Base-by-base conservation (phyloP, 345 rosid species). In the Salix purpurea region DNA sequence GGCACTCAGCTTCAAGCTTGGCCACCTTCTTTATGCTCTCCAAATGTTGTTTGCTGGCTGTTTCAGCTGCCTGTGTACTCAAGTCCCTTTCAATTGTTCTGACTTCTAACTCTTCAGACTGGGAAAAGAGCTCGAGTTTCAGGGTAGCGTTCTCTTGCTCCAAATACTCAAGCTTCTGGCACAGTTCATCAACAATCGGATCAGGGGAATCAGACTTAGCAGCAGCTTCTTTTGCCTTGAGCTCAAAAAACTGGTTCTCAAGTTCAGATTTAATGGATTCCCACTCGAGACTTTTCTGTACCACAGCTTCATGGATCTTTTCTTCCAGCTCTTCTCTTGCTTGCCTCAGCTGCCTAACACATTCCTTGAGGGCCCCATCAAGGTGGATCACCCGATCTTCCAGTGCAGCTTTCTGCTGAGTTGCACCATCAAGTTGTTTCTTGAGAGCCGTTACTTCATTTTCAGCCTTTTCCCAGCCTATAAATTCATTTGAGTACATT, bases 381-480 rank as follows among this genome's bases (percentile, higher is more conserved):
- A 96, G 94, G 84, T 95, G 94, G 76, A 86, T 72, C 76, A 84
- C 92, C 74, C 97, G 88, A 82, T 88, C 91, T 81, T 93, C 96
- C 7, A 93, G 90, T 32, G 78, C 78, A 2, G 84, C 83, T 72
- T 88, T 82, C 81, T 88, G 87, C 77, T 79, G 81, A 7, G 21
- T 54, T 70, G 87, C 85, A 83, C 86, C 88, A 78, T 91, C 94
- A 66, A 96, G 92, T 79, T 91, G 93, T 83, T 91, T 84, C 87
- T 86, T 91, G 52, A 91, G 40, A 81, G 70, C 85, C 40, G 52
- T 76, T 30, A 90, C 93, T 83, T 96, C 98, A 15, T 85, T 88
- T 86, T 96, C 98, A n/a, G 99, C 94, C 81, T 91, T 96, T 78
- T 96, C 99, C 99, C 99, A 95, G 70, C 99, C 98, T 94, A 69